phyloP scores from a whole-genome alignment of 75 land plant genomes.

The Picea glauca region DNA sequence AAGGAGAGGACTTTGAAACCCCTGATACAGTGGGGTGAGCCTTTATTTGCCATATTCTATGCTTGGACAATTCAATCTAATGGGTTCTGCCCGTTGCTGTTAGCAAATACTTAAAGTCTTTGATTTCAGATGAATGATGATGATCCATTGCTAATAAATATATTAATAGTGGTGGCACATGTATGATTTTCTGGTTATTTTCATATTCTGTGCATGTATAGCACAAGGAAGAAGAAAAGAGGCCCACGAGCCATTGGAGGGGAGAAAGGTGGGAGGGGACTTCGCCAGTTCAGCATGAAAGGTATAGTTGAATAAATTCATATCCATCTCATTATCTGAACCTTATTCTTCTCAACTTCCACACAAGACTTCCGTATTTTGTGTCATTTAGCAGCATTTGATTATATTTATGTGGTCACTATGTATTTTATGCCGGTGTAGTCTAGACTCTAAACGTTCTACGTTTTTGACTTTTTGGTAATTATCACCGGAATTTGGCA shows the following conservation, averaged over 20 bases:
- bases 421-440: neutral
- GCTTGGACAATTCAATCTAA: neutral
- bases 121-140: neutral
- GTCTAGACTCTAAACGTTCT: no score
- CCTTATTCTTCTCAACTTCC: neutral
- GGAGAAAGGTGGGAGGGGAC: slow-evolving; percentile 80
- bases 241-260: slow-evolving; percentile 61
- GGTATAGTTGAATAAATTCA: slow-evolving; percentile 29
- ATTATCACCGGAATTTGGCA: no score
- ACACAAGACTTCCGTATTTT: neutral
- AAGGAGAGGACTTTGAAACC: slow-evolving; percentile 65
- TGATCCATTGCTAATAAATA: slow-evolving; percentile 2
- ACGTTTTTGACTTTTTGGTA: no score
- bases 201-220: slow-evolving; percentile 12
- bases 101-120: neutral
- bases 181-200: neutral
- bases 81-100: neutral
- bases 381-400: neutral
- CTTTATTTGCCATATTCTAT: no score
- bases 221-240: slow-evolving; percentile 78
- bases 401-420: neutral
- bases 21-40: slow-evolving; percentile 32
- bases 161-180: slow-evolving; percentile 30
- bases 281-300: slow-evolving; percentile 93
- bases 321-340: neutral